These are phyloP conservation scores for Astrothelium subdiscretum DNA, from an alignment of 495 filamentous ascomycete genomes.

Conservation along the genomic window DNA sequence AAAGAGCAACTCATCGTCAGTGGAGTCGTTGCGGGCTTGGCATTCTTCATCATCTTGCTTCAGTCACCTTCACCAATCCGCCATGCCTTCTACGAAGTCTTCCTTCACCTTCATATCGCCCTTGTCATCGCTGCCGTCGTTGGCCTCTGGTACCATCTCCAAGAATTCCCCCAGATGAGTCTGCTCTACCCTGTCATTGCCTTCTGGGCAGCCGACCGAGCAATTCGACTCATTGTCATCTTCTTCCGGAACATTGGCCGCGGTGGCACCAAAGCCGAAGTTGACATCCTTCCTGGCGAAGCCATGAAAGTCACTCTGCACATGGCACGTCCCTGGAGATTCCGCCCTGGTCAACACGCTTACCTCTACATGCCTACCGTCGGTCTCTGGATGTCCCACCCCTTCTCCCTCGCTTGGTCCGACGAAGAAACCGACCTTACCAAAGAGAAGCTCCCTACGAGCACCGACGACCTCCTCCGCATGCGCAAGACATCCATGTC, in stretches of 20 bases:
- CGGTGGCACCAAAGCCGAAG: constrained; percentile 54
- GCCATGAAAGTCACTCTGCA: constrained; percentile 70
- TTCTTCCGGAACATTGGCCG: constrained; percentile 57
- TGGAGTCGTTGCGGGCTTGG: constrained; percentile 21
- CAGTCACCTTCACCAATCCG: constrained; percentile 64
- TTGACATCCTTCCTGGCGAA: constrained; percentile 73
- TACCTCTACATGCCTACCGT: constrained; percentile 74
- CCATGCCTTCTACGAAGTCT: constrained; percentile 94
- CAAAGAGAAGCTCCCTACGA: constrained; percentile 28
- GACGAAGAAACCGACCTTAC: constrained; percentile 25
- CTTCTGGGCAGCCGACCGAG: constrained; percentile 69
- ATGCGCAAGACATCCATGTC: constrained; percentile 44
- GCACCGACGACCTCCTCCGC: constrained; percentile 26
- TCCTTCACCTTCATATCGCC: constrained; percentile 71
- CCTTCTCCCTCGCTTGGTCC: constrained; percentile 88
- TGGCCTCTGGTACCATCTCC: constrained; percentile 58
- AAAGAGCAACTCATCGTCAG: constrained; percentile 19
- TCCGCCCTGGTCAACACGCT: constrained; percentile 75
- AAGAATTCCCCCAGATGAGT: constrained; percentile 49
- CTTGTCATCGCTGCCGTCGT: constrained; percentile 50
- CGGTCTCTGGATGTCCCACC: constrained; percentile 76
- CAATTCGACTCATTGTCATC: constrained; percentile 54
- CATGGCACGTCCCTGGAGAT: constrained; percentile 62
- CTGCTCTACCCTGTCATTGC: constrained; percentile 57
- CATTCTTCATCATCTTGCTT: constrained; percentile 43